A percentile compares a stretch with the other conserved stretches of the same genome.
These are phyloP conservation scores for Paramyrothecium sp. DNA, from an alignment of 2,329 filamentous ascomycete genomes.

Conservation along the genomic window DNA sequence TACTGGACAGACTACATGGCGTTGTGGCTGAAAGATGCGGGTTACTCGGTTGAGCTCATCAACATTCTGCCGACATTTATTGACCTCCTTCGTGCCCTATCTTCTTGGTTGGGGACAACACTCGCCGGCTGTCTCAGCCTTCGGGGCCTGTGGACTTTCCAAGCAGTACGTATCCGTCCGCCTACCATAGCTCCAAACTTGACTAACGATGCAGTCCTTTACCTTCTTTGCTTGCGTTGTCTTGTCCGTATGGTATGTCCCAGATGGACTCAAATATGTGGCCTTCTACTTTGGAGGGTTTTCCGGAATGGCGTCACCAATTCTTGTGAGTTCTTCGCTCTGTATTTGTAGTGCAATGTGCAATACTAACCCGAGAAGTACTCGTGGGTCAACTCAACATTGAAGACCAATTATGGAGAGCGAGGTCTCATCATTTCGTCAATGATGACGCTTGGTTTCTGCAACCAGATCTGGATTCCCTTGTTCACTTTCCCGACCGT, in stretches of 20 bases:
- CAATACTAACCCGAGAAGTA: conserved; percentile 10
- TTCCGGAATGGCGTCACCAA: conserved; percentile 26
- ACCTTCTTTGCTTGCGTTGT: conserved; percentile 23
- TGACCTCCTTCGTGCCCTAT: conserved; percentile 19
- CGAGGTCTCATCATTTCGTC: conserved; percentile 27
- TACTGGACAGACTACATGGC: conserved; percentile 25
- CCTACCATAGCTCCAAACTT: background rate
- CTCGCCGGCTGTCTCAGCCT: conserved; percentile 22
- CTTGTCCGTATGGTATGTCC: conserved; percentile 25
- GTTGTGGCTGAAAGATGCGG: conserved; percentile 20
- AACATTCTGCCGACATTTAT: conserved; percentile 26
- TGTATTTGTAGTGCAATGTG: background rate
- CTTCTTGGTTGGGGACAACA: conserved; percentile 25
- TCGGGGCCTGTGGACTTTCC: conserved; percentile 24
- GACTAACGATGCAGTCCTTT: background rate
- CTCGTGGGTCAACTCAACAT: conserved; percentile 28
- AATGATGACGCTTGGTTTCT: conserved; percentile 33
- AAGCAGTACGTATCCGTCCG: conserved; percentile 7
- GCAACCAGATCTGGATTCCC: conserved; percentile 24
- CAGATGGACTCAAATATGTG: conserved; percentile 23
- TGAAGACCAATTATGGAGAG: conserved; percentile 28
- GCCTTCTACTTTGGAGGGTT: conserved; percentile 29
- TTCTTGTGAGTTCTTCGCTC: conserved; percentile 8
- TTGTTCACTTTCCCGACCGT: conserved; percentile 25
- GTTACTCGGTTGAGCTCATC: conserved; percentile 19